Conservation (phyloP, 2,329 filamentous ascomycete genomes). For the Zasmidium citrigriseum region DNA sequence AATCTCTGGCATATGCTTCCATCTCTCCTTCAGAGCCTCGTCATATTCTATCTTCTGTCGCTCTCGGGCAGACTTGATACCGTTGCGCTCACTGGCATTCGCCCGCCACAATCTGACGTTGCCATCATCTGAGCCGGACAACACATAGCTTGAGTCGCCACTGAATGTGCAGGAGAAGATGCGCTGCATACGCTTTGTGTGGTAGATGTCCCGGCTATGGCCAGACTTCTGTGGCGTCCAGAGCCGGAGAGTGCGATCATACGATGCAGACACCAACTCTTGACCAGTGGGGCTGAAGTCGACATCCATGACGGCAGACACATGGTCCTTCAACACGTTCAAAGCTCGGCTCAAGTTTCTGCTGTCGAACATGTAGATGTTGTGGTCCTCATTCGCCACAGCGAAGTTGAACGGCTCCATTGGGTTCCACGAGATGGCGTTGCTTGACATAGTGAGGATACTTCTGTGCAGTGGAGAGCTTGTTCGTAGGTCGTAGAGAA, state of each 20-base stretch:
- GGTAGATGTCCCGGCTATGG: slow-evolving; percentile 89
- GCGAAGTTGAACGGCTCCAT: slow-evolving; percentile 97
- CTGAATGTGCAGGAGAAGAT: slow-evolving; percentile 85
- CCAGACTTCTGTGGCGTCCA: slow-evolving; percentile 73
- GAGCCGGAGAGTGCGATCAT: slow-evolving; percentile 83
- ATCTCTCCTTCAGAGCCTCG: slow-evolving; percentile 77
- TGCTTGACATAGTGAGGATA: slow-evolving; percentile 78
- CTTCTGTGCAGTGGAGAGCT: slow-evolving; percentile 79
- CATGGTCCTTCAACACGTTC: slow-evolving; percentile 88
- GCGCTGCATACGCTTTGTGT: slow-evolving; percentile 96
- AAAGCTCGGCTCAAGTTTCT: slow-evolving; percentile 83
- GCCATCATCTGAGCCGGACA: slow-evolving; percentile 91
- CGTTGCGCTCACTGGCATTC: slow-evolving; percentile 78
- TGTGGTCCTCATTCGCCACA: slow-evolving; percentile 91
- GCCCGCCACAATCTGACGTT: slow-evolving; percentile 89
- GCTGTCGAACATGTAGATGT: slow-evolving; percentile 91
- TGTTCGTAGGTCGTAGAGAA: slow-evolving; percentile 90
- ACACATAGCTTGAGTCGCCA: slow-evolving; percentile 83
- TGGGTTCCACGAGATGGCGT: slow-evolving; percentile 88
- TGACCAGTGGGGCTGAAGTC: slow-evolving; percentile 94
- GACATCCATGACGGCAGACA: slow-evolving; percentile 92
- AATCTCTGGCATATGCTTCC: slow-evolving; percentile 95
- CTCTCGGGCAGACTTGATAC: slow-evolving; percentile 82
- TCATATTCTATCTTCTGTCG: slow-evolving; percentile 91
- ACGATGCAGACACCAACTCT: slow-evolving; percentile 86